phyloP scores from a whole-genome alignment of 2,329 filamentous ascomycete genomes.

The Penicillium griseofulvum region DNA sequence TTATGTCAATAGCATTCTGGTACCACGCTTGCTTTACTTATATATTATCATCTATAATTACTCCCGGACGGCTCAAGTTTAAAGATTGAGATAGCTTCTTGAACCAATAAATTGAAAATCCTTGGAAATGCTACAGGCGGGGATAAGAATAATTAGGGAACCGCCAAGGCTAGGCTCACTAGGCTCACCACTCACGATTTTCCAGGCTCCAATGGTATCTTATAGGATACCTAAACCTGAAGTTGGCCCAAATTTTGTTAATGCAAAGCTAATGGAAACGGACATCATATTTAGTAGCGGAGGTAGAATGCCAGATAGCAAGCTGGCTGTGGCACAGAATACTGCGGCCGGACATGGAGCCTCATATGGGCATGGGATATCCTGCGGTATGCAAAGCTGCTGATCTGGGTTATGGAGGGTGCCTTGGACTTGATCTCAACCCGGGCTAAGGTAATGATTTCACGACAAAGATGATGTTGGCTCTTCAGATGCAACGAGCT shows the following conservation, averaged over 20 bases:
- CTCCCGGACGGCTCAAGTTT: not conserved
- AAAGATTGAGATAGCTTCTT: not conserved
- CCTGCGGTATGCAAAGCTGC: not conserved
- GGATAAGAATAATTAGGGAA: not conserved
- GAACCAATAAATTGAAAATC: too few relatives aligned
- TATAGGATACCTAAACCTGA: not conserved
- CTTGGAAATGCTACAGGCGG: not conserved
- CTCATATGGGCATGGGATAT: not conserved
- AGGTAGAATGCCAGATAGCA: not conserved
- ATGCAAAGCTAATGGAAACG: not conserved
- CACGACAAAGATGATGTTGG: not conserved
- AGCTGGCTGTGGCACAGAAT: not conserved
- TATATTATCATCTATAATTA: not conserved
- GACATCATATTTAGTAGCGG: not conserved
- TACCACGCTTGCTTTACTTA: not conserved
- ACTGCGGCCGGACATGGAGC: not conserved
- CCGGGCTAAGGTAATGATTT: not conserved
- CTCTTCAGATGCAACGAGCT: not conserved
- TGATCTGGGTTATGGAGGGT: not conserved
- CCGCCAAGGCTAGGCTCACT: not conserved
- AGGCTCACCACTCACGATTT: not conserved
- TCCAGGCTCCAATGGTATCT: not conserved
- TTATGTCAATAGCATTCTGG: not conserved
- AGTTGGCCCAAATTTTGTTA: not conserved
- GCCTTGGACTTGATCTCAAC: not conserved